These are phyloP conservation scores for Ophiostoma sp. DNA, from an alignment of 2,329 filamentous ascomycete species.

Conservation along the genomic window DNA sequence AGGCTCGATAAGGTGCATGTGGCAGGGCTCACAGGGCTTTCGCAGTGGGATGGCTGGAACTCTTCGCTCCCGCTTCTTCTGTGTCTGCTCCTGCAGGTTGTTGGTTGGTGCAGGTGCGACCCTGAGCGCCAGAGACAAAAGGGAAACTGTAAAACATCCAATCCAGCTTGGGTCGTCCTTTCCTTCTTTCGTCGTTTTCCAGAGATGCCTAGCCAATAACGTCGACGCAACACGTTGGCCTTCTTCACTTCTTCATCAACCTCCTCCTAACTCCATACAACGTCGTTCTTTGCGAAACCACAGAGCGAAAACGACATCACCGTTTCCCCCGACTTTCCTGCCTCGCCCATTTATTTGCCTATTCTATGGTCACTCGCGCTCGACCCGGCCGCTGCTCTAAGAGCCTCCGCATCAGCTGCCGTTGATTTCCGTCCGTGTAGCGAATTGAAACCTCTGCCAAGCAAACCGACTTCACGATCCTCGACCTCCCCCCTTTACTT, in stretches of 20 bases:
- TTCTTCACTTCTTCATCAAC: neutral
- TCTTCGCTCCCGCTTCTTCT: slow-evolving; percentile 1
- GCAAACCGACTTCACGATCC: neutral
- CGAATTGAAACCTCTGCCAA: slow-evolving; percentile 5
- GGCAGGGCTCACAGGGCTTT: neutral
- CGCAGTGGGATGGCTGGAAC: neutral
- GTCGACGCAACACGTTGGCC: slow-evolving; percentile 15
- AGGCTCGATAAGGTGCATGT: neutral
- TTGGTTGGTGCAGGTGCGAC: neutral
- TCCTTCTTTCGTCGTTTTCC: slow-evolving; percentile 2
- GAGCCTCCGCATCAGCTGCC: slow-evolving; percentile 24
- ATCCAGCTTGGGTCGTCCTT: neutral
- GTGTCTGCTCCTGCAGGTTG: neutral
- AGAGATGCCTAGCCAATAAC: slow-evolving; percentile 16
- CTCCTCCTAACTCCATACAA: neutral
- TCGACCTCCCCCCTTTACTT: neutral
- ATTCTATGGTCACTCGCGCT: slow-evolving; percentile 15
- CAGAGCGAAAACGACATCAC: neutral
- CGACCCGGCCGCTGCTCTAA: slow-evolving; percentile 22
- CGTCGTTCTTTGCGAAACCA: neutral
- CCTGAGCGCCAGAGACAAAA: slow-evolving; percentile 3
- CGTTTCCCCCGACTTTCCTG: neutral
- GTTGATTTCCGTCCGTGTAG: slow-evolving; percentile 7
- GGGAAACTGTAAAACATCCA: neutral
- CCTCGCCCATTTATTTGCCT: slow-evolving; percentile 14